Percentiles rank a stretch among this genome's conserved stretches.
Conservation (phyloP, 306 rosid species). For the Malus fusca region DNA sequence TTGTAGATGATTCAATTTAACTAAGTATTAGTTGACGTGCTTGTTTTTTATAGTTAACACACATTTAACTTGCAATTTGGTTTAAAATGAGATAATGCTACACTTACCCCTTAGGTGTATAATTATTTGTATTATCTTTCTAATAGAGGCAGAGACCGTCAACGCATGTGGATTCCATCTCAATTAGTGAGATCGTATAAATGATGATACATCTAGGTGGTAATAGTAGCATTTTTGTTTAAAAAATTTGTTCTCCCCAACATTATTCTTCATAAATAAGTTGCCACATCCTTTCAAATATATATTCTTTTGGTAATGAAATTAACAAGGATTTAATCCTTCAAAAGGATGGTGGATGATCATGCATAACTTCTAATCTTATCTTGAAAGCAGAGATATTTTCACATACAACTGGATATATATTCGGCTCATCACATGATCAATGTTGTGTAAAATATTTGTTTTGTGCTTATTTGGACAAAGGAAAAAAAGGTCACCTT, state of each 20-base stretch:
- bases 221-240: too few species aligned
- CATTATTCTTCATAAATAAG: neutral
- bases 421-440: neutral
- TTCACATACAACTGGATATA: neutral
- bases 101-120: too few species aligned
- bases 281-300: neutral
- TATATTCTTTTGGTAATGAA: neutral
- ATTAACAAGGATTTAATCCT: neutral
- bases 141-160: rapidly evolving
- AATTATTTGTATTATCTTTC: too few species aligned
- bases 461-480: neutral
- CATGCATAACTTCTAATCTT: neutral
- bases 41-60: too few species aligned
- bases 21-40: too few species aligned
- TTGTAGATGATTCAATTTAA: too few species aligned
- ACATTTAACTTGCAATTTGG: too few species aligned
- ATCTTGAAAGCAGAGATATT: neutral
- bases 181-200: too few species aligned
- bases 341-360: neutral
- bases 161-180: too few species aligned
- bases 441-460: neutral
- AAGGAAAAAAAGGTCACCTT: neutral
- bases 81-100: too few species aligned
- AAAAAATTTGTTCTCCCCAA: neutral
- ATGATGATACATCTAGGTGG: too few species aligned